Evolutionary conservation across 1,284 basidiomycete genomes (phyloP).

Genomic region (Ceraceosorus guamensis): DNA sequence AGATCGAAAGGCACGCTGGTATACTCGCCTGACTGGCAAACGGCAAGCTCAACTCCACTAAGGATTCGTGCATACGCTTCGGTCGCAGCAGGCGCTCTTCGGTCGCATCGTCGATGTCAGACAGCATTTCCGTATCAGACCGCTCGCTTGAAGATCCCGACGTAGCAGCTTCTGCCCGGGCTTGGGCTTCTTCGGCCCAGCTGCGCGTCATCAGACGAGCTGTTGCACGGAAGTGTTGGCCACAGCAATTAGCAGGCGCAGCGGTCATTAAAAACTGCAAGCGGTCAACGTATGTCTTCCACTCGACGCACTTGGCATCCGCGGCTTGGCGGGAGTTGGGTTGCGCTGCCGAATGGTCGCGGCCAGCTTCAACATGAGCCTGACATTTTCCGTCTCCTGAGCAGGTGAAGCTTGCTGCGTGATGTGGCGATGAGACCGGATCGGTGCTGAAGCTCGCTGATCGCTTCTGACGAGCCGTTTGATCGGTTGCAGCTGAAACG

Average conservation of each 20-base stretch:
- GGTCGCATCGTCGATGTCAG: slow-evolving; percentile 13
- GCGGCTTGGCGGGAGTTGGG: slow-evolving; percentile 1
- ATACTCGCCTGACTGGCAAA: too few relatives aligned
- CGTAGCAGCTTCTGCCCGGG: neutral
- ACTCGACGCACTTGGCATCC: neutral
- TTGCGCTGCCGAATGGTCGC: slow-evolving; percentile 19
- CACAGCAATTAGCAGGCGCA: too few relatives aligned
- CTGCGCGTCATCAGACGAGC: slow-evolving; percentile 22
- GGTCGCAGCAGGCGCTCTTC: slow-evolving; percentile 18
- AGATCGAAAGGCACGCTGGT: too few relatives aligned
- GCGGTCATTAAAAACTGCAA: too few relatives aligned
- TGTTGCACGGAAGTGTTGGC: too few relatives aligned
- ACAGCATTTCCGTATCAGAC: neutral
- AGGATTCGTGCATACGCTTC: slow-evolving; percentile 45
- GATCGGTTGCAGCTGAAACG: too few relatives aligned
- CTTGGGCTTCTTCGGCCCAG: slow-evolving; percentile 27
- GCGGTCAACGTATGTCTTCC: neutral
- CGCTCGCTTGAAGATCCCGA: too few relatives aligned
- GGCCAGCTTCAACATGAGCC: slow-evolving; percentile 24
- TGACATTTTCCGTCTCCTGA: slow-evolving; percentile 27
- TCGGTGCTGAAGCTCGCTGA: too few relatives aligned
- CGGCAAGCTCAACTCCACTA: slow-evolving; percentile 43
- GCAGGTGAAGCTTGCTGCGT: slow-evolving; percentile 20
- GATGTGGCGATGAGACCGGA: too few relatives aligned
- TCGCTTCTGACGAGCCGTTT: too few relatives aligned